phyloP scores from a whole-genome alignment of 345 rosid genomes.

The Arabidopsis thaliana region DNA sequence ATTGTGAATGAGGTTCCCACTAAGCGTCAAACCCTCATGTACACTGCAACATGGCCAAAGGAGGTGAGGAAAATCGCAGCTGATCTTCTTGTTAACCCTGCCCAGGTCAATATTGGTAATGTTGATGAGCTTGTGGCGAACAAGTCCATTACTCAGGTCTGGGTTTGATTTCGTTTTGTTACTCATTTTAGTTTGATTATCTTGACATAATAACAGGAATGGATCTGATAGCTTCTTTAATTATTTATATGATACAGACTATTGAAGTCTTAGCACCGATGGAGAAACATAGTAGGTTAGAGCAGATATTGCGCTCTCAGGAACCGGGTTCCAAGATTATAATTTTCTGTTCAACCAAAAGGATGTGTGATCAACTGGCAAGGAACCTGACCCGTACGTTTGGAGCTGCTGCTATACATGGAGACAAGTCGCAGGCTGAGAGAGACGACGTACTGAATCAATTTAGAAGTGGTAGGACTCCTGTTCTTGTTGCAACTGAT shows the following conservation, averaged over 20 bases:
- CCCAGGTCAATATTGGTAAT: conserved; percentile 96
- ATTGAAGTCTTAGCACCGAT: conserved; percentile 72
- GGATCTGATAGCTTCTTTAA: conserved; percentile 1
- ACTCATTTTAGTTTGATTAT: not conserved
- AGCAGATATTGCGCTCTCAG: conserved; percentile 86
- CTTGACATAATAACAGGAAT: not conserved
- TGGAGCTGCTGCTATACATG: conserved; percentile 92
- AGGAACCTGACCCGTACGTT: conserved; percentile 68
- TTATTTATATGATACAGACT: conserved; percentile 50
- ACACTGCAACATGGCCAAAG: conserved; percentile 96
- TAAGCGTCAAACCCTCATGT: conserved; percentile 96
- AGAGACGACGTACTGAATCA: conserved; percentile 77
- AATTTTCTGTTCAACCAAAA: conserved; percentile 83
- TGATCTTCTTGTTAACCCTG: conserved; percentile 88
- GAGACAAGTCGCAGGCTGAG: conserved; percentile 86
- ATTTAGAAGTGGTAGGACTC: conserved; percentile 82
- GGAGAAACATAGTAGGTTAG: conserved; percentile 90
- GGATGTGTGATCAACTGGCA: conserved; percentile 86
- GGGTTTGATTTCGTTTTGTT: conserved; percentile 5
- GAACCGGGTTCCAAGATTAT: conserved; percentile 84
- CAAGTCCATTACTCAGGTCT: conserved; percentile 97
- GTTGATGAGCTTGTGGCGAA: conserved; percentile 98
- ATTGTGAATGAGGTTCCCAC: conserved; percentile 91
- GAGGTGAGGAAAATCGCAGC: conserved; percentile 96
- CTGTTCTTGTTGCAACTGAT: conserved; percentile 89